Percentiles rank a stretch among this genome's conserved stretches.
Evolutionary conservation across 1,284 basidiomycete species (phyloP).

Genomic region (Moesziomyces sp.): DNA sequence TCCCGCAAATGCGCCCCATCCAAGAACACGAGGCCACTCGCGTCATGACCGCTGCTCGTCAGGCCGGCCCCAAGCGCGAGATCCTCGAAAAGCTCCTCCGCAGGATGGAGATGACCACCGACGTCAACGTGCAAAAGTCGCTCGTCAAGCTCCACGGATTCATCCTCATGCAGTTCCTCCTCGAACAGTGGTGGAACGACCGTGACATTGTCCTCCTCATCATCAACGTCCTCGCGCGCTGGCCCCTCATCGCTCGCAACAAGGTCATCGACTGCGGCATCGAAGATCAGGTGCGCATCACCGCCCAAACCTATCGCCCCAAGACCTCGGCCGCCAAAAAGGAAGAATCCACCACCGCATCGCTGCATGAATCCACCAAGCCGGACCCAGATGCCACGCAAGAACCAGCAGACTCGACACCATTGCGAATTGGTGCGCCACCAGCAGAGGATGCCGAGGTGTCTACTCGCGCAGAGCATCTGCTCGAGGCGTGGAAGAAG

Average conservation of each 20-base stretch:
- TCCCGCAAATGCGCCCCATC: slow-evolving; percentile 78
- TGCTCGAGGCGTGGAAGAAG: slow-evolving; percentile 79
- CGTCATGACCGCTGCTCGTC: slow-evolving; percentile 88
- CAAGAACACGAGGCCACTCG: slow-evolving; percentile 84
- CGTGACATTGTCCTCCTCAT: slow-evolving; percentile 77
- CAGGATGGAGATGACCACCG: slow-evolving; percentile 88
- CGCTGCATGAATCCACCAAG: background rate
- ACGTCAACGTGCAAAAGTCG: slow-evolving; percentile 80
- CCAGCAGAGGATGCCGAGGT: slow-evolving; percentile 35
- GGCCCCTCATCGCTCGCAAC: slow-evolving; percentile 88
- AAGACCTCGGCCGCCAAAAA: slow-evolving; percentile 64
- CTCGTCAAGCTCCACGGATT: slow-evolving; percentile 94
- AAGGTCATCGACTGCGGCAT: slow-evolving; percentile 82
- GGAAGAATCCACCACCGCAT: slow-evolving; percentile 69
- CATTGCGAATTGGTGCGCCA: slow-evolving; percentile 11
- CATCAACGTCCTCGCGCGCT: slow-evolving; percentile 70
- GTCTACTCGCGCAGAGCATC: slow-evolving; percentile 69
- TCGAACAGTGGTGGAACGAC: slow-evolving; percentile 82
- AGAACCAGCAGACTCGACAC: background rate
- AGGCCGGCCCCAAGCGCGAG: slow-evolving; percentile 82
- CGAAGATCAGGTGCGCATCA: slow-evolving; percentile 53
- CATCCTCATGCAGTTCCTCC: slow-evolving; percentile 87
- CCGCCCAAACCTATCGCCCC: slow-evolving; percentile 37
- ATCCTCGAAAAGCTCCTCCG: slow-evolving; percentile 85
- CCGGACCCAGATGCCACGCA: slow-evolving; percentile 54